These are phyloP conservation scores for Aspergillus alliaceus DNA, from an alignment of 2,329 filamentous ascomycete species.

Conservation along the genomic window DNA sequence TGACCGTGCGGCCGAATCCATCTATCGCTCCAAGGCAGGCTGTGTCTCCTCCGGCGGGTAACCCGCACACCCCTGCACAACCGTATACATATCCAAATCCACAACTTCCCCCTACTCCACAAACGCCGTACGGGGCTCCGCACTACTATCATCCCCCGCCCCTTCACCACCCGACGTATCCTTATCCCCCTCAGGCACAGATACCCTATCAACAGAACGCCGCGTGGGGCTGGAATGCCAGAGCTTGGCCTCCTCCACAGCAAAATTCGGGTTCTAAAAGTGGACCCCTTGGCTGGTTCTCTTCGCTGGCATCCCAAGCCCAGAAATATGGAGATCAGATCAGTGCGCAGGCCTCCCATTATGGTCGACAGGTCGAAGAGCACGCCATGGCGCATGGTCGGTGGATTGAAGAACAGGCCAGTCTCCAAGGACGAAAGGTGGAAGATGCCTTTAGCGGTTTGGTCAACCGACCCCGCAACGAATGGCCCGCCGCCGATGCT, in stretches of 20 bases:
- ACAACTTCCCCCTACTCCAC: slow-evolving; percentile 14
- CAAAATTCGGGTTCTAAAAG: slow-evolving; percentile 24
- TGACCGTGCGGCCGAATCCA: slow-evolving; percentile 5
- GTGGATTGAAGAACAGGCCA: slow-evolving; percentile 40
- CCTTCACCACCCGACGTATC: slow-evolving; percentile 25
- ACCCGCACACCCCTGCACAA: slow-evolving; percentile 6
- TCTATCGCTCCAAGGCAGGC: slow-evolving; percentile 6
- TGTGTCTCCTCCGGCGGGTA: slow-evolving; percentile 5
- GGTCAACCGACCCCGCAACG: slow-evolving; percentile 7
- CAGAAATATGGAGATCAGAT: slow-evolving; percentile 39
- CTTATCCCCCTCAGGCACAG: slow-evolving; percentile 21
- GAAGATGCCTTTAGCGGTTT: slow-evolving; percentile 21
- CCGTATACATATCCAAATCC: slow-evolving; percentile 17
- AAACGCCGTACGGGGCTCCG: slow-evolving; percentile 21
- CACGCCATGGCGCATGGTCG: slow-evolving; percentile 37
- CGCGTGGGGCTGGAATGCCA: slow-evolving; percentile 30
- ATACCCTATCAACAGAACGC: slow-evolving; percentile 19
- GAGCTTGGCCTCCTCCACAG: slow-evolving; percentile 24
- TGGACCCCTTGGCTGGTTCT: slow-evolving; percentile 34
- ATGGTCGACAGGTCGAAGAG: slow-evolving; percentile 40
- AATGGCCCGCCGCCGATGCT: slow-evolving; percentile 16
- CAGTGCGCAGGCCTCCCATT: slow-evolving; percentile 35
- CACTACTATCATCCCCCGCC: slow-evolving; percentile 18
- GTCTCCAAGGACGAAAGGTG: slow-evolving; percentile 28
- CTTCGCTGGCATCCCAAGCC: slow-evolving; percentile 36